Percentiles rank a stretch among this genome's conserved stretches.
phyloP scores from a whole-genome alignment of 1,139 yeast species.

The Sporopachydermia cereana region DNA sequence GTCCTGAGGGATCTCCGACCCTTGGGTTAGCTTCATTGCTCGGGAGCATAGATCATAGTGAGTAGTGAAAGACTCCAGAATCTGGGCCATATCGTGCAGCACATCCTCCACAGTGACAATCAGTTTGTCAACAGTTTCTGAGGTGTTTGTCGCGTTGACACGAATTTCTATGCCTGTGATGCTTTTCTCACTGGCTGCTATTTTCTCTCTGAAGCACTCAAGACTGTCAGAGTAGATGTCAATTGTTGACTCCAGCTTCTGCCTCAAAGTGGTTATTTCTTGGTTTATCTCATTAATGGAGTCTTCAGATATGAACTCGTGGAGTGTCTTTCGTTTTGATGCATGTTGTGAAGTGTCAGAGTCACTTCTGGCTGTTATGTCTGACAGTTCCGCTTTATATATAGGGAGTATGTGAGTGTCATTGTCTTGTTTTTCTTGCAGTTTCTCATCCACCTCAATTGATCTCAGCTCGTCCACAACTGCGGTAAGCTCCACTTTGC shows the following conservation, averaged over 20 bases:
- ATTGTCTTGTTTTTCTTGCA: slow-evolving; percentile 13
- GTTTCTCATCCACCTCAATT: slow-evolving; percentile 21
- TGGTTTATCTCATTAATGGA: slow-evolving; percentile 24
- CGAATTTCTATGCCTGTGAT: slow-evolving; percentile 13
- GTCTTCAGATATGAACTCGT: slow-evolving; percentile 34
- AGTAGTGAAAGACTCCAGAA: slow-evolving; percentile 60
- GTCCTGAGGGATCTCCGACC: slow-evolving; percentile 13
- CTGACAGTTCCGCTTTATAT: too few relatives aligned
- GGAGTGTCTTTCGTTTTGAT: slow-evolving; percentile 19
- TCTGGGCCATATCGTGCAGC: slow-evolving; percentile 60
- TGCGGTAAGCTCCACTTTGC: slow-evolving; percentile 22
- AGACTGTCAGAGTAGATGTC: slow-evolving; percentile 18
- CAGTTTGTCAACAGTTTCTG: slow-evolving; percentile 10
- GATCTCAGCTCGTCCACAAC: slow-evolving; percentile 23
- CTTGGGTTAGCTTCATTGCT: slow-evolving; percentile 23
- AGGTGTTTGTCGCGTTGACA: slow-evolving; percentile 10
- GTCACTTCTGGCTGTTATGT: too few relatives aligned
- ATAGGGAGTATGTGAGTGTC: too few relatives aligned
- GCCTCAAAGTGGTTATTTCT: slow-evolving; percentile 18
- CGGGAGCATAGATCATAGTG: slow-evolving; percentile 71
- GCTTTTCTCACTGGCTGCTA: slow-evolving; percentile 10
- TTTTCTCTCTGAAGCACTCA: slow-evolving; percentile 13
- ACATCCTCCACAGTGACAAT: slow-evolving; percentile 35
- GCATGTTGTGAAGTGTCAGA: not conserved
- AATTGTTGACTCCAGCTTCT: slow-evolving; percentile 19